A percentile compares a stretch with the other conserved stretches of the same genome.
Evolutionary conservation across 805 yeast species (phyloP).

Genomic region (Candida sonorensis): DNA sequence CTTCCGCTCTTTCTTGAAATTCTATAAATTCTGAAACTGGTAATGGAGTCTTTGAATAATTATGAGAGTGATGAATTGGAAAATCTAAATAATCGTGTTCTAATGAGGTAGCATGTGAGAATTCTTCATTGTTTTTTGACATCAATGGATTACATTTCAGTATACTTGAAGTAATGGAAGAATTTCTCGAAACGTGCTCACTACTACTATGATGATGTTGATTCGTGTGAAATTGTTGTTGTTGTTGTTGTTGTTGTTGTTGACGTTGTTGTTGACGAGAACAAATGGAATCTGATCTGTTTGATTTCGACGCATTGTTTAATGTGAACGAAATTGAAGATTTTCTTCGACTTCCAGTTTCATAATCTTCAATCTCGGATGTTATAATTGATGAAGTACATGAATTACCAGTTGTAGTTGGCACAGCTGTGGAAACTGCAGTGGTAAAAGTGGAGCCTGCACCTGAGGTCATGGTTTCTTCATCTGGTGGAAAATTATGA

Average conservation of each 20-base stretch:
- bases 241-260: background rate
- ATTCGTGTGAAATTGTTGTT: background rate
- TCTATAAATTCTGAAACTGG: too few species aligned
- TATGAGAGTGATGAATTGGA: too few species aligned
- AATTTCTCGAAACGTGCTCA: constrained; percentile 2
- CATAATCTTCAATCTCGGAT: constrained; percentile 18
- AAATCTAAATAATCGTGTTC: too few species aligned
- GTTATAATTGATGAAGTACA: constrained; percentile 14
- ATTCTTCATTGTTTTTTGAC: too few species aligned
- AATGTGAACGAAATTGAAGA: constrained; percentile 24
- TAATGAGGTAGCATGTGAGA: too few species aligned
- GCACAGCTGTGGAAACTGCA: constrained; percentile 4
- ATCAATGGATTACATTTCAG: constrained; percentile 7
- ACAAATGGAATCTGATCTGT: constrained; percentile 18
- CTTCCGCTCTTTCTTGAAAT: too few species aligned
- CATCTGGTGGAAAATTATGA: too few species aligned
- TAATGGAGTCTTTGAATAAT: too few species aligned
- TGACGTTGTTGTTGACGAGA: constrained; percentile 7
- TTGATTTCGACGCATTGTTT: constrained; percentile 9
- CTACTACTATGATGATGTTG: constrained; percentile 1
- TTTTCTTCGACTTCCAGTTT: constrained; percentile 19
- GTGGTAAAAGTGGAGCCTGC: constrained; percentile 7
- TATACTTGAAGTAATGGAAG: constrained; percentile 4
- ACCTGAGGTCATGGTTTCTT: constrained; percentile 1
- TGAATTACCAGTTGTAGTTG: constrained; percentile 6